These are phyloP conservation scores for Ustulina deusta DNA, from an alignment of 2,329 filamentous ascomycete species.

Conservation along the genomic window DNA sequence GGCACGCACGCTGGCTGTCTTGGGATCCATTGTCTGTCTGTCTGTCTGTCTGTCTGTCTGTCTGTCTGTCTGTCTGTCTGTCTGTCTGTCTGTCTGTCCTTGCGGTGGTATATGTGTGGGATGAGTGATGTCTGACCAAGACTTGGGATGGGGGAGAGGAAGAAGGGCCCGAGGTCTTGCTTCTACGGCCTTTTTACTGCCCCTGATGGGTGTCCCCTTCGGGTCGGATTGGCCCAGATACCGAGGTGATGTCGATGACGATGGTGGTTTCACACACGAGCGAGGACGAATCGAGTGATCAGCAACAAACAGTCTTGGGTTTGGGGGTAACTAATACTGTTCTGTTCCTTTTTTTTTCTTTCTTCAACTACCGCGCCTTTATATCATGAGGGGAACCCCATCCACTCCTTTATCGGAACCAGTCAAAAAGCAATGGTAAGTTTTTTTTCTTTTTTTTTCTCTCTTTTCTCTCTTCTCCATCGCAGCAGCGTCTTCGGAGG, in stretches of 20 bases:
- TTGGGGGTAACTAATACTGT: too few relatives aligned
- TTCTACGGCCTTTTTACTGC: not conserved
- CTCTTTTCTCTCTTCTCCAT: conserved; percentile 14
- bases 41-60: too few relatives aligned
- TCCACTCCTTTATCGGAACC: conserved; percentile 16
- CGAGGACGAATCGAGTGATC: not conserved
- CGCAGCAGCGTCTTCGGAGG: conserved; percentile 30
- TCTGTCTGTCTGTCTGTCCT: too few relatives aligned
- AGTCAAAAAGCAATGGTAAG: conserved; percentile 4
- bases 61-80: too few relatives aligned
- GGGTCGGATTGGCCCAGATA: conserved; percentile 9
- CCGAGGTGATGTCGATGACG: conserved; percentile 8
- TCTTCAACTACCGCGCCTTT: conserved; percentile 16
- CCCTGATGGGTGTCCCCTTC: not conserved
- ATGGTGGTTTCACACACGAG: conserved; percentile 28
- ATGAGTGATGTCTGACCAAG: not conserved
- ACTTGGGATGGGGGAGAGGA: not conserved
- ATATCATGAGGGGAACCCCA: conserved; percentile 11
- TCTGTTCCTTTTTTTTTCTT: not conserved
- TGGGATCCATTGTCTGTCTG: conserved; percentile 37
- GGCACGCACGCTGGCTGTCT: conserved; percentile 36
- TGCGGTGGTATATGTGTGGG: not conserved
- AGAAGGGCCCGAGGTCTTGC: not conserved
- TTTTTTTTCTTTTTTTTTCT: conserved; percentile 10
- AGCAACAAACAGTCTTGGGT: not conserved